Base-by-base conservation (phyloP, 345 rosid species). In the Raphanus sativus region DNA sequence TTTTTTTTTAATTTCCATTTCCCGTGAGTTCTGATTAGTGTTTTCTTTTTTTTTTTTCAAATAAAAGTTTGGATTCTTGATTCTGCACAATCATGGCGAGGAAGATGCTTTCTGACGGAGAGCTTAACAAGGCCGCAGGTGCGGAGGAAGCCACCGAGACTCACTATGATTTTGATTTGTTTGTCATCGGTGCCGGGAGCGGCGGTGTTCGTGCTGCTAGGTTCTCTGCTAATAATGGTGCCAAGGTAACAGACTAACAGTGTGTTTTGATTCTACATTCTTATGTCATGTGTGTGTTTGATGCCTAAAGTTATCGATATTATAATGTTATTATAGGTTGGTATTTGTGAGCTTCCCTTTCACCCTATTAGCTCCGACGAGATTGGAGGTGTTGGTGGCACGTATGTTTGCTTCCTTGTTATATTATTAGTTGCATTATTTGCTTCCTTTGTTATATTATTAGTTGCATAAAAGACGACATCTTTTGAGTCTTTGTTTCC, bases 201-300 rank as follows among this genome's bases (percentile, higher is more conserved):
- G 99, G 99, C 7, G 99, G 99, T 59, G 98, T 95, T 82, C 97
- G 98, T 45, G 97, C 98, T 6, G 84, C 96, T 50, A 86, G 99
- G 74, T 91, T 95, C 81, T 89, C 99, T 2, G 93, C 98, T 75
- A 88, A 90, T 62, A 81, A 75, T 79, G 99, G 98, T 32, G 99
- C 99, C 17, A 93, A 91, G 98, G 21, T 21, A 21, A 21, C n/a
- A n/a, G n/a, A n/a, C n/a, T n/a, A n/a, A n/a, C 21, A 21, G 21
- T 21, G 21, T 34, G 8, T 12, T 36, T 10, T 36, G 40, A 34
- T 34, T 34, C 1, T 21, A 34, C 40, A 7, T 34, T 34, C 40
- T 34, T 34, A 8, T 36, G 42, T 36, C 11, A 6, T 45, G 15
- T 40, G 48, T 40, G 4, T 40, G 42, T 10, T 40, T 40, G 48